phyloP scores from a whole-genome alignment of 495 filamentous ascomycete genomes.

The Apiosordaria backusii region DNA sequence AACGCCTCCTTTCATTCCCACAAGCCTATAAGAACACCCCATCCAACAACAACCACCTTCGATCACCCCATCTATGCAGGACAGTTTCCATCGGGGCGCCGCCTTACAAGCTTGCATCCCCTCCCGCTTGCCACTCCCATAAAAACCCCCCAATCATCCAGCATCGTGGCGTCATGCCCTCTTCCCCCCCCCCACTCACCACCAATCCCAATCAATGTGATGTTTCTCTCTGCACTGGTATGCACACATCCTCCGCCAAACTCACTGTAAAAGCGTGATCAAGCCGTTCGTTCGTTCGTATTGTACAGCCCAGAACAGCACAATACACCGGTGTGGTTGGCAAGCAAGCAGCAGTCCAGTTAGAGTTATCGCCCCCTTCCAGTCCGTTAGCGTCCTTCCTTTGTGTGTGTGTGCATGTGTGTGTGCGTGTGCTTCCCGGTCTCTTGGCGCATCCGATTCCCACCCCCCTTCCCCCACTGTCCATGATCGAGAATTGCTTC shows the following conservation, averaged over 20 bases:
- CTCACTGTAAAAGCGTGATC: background rate
- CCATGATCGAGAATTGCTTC: background rate
- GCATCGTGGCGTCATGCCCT: background rate
- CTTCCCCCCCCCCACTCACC: background rate
- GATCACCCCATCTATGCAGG: background rate
- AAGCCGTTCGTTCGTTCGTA: too few species aligned
- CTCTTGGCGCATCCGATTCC: background rate
- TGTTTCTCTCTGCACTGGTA: background rate
- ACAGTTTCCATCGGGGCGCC: background rate
- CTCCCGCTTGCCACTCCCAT: too few species aligned
- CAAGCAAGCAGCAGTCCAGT: background rate
- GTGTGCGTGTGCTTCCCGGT: too few species aligned
- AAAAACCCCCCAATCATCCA: background rate
- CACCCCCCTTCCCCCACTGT: background rate
- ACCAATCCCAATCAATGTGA: too few species aligned
- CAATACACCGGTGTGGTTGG: too few species aligned
- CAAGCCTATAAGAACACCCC: background rate
- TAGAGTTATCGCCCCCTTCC: too few species aligned
- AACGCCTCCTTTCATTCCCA: background rate
- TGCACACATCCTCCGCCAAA: background rate
- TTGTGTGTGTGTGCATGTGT: too few species aligned
- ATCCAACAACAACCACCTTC: background rate
- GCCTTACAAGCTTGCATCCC: too few species aligned
- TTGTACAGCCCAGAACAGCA: too few species aligned
- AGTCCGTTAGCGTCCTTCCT: background rate